These are phyloP conservation scores for Phoma sp. DNA, from an alignment of 2,329 filamentous ascomycete genomes.

Conservation along the genomic window DNA sequence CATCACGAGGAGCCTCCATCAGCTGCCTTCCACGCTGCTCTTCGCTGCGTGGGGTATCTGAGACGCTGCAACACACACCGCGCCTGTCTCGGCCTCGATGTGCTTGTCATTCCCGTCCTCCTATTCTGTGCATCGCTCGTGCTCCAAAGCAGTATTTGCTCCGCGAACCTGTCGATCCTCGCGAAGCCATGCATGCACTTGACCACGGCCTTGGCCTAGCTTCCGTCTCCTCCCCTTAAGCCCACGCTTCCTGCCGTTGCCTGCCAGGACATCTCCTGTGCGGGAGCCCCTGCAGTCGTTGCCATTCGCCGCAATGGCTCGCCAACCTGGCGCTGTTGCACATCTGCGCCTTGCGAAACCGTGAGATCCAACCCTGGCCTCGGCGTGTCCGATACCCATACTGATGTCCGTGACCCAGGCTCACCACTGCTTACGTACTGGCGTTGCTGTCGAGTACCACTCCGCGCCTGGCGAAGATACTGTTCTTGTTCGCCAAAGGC, in stretches of 20 bases:
- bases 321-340: slow-evolving; percentile 2
- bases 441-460: slow-evolving; percentile 36
- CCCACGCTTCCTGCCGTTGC: slow-evolving; percentile 23
- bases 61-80: not conserved
- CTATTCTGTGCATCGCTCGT: slow-evolving; percentile 1
- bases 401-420: slow-evolving; percentile 14
- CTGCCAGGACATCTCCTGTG: not conserved
- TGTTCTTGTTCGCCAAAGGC: slow-evolving; percentile 25
- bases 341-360: slow-evolving; percentile 14
- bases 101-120: no score
- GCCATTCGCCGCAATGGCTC: slow-evolving; percentile 13
- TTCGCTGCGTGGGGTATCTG: not conserved
- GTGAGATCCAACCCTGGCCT: slow-evolving; percentile 1
- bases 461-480: slow-evolving; percentile 29
- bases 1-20: not conserved
- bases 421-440: slow-evolving; percentile 37
- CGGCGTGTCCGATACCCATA: slow-evolving; percentile 4
- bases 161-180: slow-evolving; percentile 13
- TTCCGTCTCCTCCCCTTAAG: slow-evolving; percentile 7
- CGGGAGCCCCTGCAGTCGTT: not conserved
- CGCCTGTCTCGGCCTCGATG: no score
- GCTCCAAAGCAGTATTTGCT: slow-evolving; percentile 11
- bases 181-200: slow-evolving; percentile 12
- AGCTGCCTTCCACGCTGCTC: not conserved
- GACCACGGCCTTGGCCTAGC: slow-evolving; percentile 12